Evolutionary conservation across 1,139 yeast genomes (phyloP), one percentile per base, ranked within the genome.

Genomic region (Diutina scorzettiae): DNA sequence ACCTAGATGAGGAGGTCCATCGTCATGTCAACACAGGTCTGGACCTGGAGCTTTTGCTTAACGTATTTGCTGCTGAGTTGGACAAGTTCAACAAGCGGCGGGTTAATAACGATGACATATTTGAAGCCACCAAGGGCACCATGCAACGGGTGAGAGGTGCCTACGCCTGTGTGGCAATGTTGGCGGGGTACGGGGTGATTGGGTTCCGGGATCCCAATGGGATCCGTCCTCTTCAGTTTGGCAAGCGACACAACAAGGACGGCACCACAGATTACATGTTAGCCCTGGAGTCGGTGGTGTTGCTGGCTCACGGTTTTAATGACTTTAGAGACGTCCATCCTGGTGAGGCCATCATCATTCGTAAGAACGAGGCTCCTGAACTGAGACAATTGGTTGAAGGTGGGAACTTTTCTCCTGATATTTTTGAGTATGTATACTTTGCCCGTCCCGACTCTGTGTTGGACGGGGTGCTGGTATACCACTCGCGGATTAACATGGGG

Each of bases 171-270:
- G 77, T 83, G 37, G 94, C 94, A 45, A 79, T 91, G 85, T 69
- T 91, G 47, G 97, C 98, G 2, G 98, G 98, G 41, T 93, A 82
- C 63, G 97, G 96, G 43, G 59, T 91, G 47, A 78, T 91, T 56
- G 98, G 97, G 1, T 93, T 91, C 69, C 76, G 98, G 59, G 98
- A 91, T 62, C 96, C 98, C 27, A 82, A 91, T 56, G 98, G 97
- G 47, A 86, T 91, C 53, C 77, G 98, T 57, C 98, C 98, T 2
- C 67, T 91, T 45, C 71, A 87, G 37, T 73, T 76, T 51, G 98
- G 98, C 44, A 87, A 82, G 61, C 75, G 98, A 53, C 53, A 63
- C 41, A 76, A 76, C 48, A 62, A 63, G 2, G 78, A 82, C 51
- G 91, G 93, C n/a, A 52, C 76, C n/a, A 70, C 66, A 46, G 98